These are phyloP conservation scores for Magnolia changhungtana DNA, from an alignment of 164 flowering plant genomes.

Conservation along the genomic window DNA sequence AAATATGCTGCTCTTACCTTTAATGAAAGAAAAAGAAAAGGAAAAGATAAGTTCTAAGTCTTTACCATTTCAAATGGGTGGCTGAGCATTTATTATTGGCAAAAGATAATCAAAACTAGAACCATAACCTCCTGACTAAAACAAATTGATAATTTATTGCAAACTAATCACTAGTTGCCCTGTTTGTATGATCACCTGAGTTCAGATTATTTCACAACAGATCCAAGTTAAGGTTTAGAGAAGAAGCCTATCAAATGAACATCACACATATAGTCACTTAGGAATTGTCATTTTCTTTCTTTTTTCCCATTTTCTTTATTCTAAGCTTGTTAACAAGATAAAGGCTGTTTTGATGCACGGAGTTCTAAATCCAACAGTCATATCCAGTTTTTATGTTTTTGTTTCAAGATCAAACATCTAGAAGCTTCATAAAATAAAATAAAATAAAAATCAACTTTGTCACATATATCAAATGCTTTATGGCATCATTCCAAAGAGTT, in stretches of 20 bases:
- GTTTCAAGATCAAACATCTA: too few relatives aligned
- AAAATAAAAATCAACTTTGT: too few relatives aligned
- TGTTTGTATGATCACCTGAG: neutral
- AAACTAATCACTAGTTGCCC: neutral
- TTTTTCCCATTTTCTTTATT: neutral
- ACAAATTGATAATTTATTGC: too few relatives aligned
- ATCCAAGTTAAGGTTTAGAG: neutral
- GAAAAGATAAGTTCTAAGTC: neutral
- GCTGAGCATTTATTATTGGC: neutral
- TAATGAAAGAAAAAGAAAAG: too few relatives aligned
- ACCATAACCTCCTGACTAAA: neutral
- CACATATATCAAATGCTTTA: too few relatives aligned
- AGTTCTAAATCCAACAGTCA: too few relatives aligned
- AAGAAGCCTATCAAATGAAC: too few relatives aligned
- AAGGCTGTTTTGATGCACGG: neutral
- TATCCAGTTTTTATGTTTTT: too few relatives aligned
- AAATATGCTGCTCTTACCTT: neutral
- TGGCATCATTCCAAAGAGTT: too few relatives aligned
- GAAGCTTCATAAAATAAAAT: too few relatives aligned
- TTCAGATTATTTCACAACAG: too few relatives aligned
- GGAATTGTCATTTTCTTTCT: neutral
- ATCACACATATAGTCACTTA: too few relatives aligned
- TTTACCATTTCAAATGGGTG: neutral
- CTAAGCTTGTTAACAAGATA: neutral
- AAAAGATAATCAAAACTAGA: neutral